Evolutionary conservation across 2,329 filamentous ascomycete genomes (phyloP).

Genomic region (Colletotrichum lupini): DNA sequence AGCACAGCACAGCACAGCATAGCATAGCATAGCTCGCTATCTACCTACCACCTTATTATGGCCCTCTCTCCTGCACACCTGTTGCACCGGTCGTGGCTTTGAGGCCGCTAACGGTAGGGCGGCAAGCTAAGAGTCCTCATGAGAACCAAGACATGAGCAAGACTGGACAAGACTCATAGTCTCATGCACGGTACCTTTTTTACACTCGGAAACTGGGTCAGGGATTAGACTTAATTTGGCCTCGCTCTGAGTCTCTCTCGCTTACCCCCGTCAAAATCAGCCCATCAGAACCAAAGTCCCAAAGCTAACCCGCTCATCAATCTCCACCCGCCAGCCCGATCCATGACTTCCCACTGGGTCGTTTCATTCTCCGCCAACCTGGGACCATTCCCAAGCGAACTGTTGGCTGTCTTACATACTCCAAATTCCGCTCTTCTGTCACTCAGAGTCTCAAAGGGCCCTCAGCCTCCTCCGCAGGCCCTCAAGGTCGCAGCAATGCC

Average conservation of each 20-base stretch:
- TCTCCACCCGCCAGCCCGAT: conserved; percentile 18
- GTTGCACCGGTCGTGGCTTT: conserved; percentile 27
- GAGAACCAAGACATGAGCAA: background rate
- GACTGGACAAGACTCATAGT: background rate
- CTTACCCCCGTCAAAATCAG: conserved; percentile 30
- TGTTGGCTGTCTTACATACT: background rate
- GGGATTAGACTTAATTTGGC: conserved; percentile 26
- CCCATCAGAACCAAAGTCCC: conserved; percentile 34
- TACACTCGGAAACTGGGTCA: background rate
- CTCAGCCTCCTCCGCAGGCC: conserved; percentile 18
- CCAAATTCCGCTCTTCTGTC: conserved; percentile 14
- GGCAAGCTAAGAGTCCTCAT: background rate
- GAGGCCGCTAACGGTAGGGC: conserved; percentile 24
- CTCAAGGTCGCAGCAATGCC: conserved; percentile 23
- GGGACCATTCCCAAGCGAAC: conserved; percentile 1
- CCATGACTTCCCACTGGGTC: conserved; percentile 17
- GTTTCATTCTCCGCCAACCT: conserved; percentile 27
- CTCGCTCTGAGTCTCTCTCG: conserved; percentile 11
- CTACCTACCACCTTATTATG: background rate
- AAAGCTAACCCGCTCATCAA: conserved; percentile 4
- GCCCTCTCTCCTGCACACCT: background rate
- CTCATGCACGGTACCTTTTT: conserved; percentile 35
- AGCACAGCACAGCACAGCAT: background rate
- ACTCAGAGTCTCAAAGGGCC: conserved; percentile 9
- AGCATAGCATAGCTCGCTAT: background rate